Conservation (phyloP, 2,329 filamentous ascomycete species). For the Chrysoporthe puriensis region DNA sequence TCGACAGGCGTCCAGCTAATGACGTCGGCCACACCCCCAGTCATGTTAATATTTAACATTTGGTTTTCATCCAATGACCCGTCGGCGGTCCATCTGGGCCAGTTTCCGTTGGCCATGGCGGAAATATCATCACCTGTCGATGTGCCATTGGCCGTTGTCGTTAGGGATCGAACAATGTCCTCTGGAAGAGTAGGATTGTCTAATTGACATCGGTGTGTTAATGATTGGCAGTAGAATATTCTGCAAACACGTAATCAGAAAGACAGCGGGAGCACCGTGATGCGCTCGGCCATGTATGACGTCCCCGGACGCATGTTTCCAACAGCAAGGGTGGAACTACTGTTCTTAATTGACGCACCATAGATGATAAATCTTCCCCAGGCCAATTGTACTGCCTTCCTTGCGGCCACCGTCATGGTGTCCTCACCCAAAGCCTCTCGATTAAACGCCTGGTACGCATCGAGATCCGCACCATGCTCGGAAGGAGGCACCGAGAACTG, state of each 20-base stretch:
- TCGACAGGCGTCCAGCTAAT: constrained; percentile 21
- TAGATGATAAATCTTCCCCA: constrained; percentile 46
- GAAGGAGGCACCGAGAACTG: constrained; percentile 45
- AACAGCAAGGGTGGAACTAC: not conserved
- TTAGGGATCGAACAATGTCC: not conserved
- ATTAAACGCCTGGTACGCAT: constrained; percentile 33
- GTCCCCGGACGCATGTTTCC: not conserved
- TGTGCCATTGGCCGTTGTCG: constrained; percentile 3
- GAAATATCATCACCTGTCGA: constrained; percentile 22
- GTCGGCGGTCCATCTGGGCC: constrained; percentile 25
- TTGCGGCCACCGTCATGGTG: constrained; percentile 32
- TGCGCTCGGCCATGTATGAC: not conserved
- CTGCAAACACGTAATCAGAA: not conserved
- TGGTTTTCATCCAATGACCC: not conserved
- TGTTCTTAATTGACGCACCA: constrained; percentile 20
- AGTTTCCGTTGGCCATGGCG: constrained; percentile 14
- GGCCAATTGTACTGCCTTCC: constrained; percentile 31
- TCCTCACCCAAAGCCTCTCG: constrained; percentile 18
- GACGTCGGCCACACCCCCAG: constrained; percentile 26
- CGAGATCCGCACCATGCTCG: constrained; percentile 42
- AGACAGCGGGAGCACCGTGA: not conserved
- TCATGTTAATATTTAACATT: constrained; percentile 34
- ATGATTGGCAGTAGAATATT: not conserved
- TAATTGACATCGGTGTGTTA: not conserved
- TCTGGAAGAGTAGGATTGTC: constrained; percentile 39